Conservation (phyloP, 148 eudicot genomes). For the Cornus controversa region DNA sequence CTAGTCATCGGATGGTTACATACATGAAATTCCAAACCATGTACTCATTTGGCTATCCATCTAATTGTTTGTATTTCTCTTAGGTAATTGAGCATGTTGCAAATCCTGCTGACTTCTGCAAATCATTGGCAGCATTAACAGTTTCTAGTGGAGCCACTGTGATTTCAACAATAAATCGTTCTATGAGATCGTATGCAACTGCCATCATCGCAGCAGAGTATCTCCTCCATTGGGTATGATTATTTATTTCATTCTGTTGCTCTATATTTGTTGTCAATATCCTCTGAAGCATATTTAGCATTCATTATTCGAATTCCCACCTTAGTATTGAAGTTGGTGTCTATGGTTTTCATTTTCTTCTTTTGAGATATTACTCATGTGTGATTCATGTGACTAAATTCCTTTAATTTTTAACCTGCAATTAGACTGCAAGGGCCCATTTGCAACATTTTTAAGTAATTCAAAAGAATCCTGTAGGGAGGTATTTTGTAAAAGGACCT, state of each 20-base stretch:
- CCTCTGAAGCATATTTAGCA: not conserved
- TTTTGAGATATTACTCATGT: too few species aligned
- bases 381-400: too few species aligned
- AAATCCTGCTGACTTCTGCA: too few species aligned
- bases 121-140: conserved; percentile 66
- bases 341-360: too few species aligned
- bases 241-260: not conserved
- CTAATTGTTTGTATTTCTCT: not conserved
- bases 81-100: conserved; percentile 97
- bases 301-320: not conserved
- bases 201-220: conserved; percentile 80
- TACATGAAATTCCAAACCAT: too few species aligned
- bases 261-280: not conserved
- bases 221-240: conserved; percentile 81
- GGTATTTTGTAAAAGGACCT: too few species aligned
- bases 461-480: too few species aligned
- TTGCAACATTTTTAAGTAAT: too few species aligned
- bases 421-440: too few species aligned
- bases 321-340: conserved; percentile 2
- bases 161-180: conserved; percentile 83
- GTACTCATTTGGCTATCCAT: not conserved
- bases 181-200: too few species aligned
- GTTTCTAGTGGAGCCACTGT: conserved; percentile 77
- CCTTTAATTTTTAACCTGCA: too few species aligned
- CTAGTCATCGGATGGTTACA: too few species aligned